A percentile compares a stretch with the other conserved stretches of the same genome.
Conservation (phyloP, 495 filamentous ascomycete genomes). For the Astrothelium macrocarpum region DNA sequence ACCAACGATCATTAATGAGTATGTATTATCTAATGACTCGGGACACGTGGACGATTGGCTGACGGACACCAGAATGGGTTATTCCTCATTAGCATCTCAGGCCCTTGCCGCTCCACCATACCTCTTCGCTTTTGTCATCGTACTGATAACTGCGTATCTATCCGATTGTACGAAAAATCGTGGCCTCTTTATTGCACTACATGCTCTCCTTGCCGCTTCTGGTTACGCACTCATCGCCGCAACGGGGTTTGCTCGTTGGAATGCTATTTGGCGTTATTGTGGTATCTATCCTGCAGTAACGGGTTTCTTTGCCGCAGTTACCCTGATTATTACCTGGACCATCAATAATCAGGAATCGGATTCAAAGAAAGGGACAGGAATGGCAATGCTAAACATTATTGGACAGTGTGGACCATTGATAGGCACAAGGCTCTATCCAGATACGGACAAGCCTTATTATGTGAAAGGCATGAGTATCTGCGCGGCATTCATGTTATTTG, state of each 20-base stretch:
- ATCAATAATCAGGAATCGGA: slow-evolving; percentile 43
- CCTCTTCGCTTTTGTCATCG: slow-evolving; percentile 27
- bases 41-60: background rate
- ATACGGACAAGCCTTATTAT: slow-evolving; percentile 48
- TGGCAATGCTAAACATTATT: slow-evolving; percentile 49
- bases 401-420: slow-evolving; percentile 56
- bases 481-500: slow-evolving; percentile 47
- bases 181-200: slow-evolving; percentile 24
- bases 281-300: slow-evolving; percentile 48
- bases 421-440: slow-evolving; percentile 52
- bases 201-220: slow-evolving; percentile 40
- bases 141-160: slow-evolving; percentile 28
- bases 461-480: slow-evolving; percentile 49
- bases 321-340: slow-evolving; percentile 56
- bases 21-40: background rate
- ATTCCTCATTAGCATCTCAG: slow-evolving; percentile 24
- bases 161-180: slow-evolving; percentile 28
- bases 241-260: slow-evolving; percentile 20
- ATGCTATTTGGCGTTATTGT: slow-evolving; percentile 38
- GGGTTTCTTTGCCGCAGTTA: slow-evolving; percentile 55
- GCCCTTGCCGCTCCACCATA: slow-evolving; percentile 32
- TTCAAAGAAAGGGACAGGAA: slow-evolving; percentile 45
- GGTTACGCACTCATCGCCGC: slow-evolving; percentile 54
- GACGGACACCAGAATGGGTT: slow-evolving; percentile 24
- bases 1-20: slow-evolving; percentile 29